Conservation (phyloP, 371 early-diverging fungal genomes). For the Actinomucor elegans region DNA sequence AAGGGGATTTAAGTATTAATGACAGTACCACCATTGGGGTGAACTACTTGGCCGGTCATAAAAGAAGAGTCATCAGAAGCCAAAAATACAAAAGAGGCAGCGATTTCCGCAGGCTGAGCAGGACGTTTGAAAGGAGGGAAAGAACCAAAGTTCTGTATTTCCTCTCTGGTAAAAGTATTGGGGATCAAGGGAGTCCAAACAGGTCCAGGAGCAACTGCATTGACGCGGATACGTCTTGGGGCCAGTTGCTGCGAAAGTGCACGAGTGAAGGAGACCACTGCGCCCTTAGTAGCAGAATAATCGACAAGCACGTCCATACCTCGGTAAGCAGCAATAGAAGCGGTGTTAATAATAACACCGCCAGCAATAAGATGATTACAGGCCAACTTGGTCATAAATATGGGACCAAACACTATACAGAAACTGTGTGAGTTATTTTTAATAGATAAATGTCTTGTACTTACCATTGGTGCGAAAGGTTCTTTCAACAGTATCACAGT, state of each 20-base stretch:
- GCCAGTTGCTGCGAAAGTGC: slow-evolving; percentile 63
- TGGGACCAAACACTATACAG: slow-evolving; percentile 50
- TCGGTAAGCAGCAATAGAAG: slow-evolving; percentile 62
- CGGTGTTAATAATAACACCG: slow-evolving; percentile 55
- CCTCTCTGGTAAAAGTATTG: slow-evolving; percentile 62
- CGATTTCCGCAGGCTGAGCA: slow-evolving; percentile 66
- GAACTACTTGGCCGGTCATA: slow-evolving; percentile 64
- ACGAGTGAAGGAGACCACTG: slow-evolving; percentile 62
- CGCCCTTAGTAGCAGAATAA: slow-evolving; percentile 58
- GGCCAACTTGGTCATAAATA: slow-evolving; percentile 57
- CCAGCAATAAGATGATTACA: slow-evolving; percentile 51
- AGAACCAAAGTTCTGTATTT: slow-evolving; percentile 65
- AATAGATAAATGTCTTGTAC: neutral
- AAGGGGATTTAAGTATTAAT: slow-evolving; percentile 43
- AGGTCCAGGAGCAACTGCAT: slow-evolving; percentile 69
- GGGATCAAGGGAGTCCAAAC: slow-evolving; percentile 70
- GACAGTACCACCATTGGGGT: slow-evolving; percentile 51
- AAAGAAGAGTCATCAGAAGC: slow-evolving; percentile 62
- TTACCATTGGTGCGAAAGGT: slow-evolving; percentile 58
- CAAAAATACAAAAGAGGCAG: slow-evolving; percentile 63
- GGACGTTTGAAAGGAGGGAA: slow-evolving; percentile 70
- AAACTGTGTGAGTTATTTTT: too few species aligned
- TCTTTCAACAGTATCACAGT: slow-evolving; percentile 35
- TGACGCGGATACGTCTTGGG: slow-evolving; percentile 59
- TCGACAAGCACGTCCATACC: slow-evolving; percentile 59